A percentile compares a stretch with the other conserved stretches of the same genome.
Conservation (phyloP, 169 alveolate species). For the Babesia bigemina region DNA sequence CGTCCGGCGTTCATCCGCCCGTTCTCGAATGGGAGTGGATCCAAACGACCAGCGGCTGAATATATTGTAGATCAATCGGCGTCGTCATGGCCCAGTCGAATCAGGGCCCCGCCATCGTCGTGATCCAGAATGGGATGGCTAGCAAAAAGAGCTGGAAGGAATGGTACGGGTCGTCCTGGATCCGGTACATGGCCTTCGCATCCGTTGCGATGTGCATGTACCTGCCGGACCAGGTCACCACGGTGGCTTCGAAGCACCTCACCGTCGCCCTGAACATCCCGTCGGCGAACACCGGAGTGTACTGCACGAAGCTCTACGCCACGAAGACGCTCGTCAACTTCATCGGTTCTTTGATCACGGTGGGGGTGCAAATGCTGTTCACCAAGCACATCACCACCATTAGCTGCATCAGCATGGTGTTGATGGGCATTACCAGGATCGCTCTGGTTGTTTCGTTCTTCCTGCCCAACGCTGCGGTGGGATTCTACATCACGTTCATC, state of each 20-base stretch:
- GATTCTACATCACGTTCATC: slow-evolving; percentile 3
- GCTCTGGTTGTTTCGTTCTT: not conserved
- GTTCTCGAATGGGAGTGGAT: too few species aligned
- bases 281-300: slow-evolving; percentile 23
- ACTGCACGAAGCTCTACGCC: slow-evolving; percentile 39
- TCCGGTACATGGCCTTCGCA: not conserved
- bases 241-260: slow-evolving; percentile 39
- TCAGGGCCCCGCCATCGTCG: too few species aligned
- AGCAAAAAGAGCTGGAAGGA: not conserved
- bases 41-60: too few species aligned
- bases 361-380: not conserved
- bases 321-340: slow-evolving; percentile 25
- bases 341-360: not conserved
- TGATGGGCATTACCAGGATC: not conserved
- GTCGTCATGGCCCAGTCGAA: too few species aligned
- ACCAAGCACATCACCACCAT: not conserved
- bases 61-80: too few species aligned
- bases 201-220: slow-evolving; percentile 47
- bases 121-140: too few species aligned
- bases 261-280: slow-evolving; percentile 47
- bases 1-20: too few species aligned
- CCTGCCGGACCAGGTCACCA: slow-evolving; percentile 45
- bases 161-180: not conserved
- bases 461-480: slow-evolving; percentile 7
- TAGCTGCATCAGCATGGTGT: not conserved